These are phyloP conservation scores for Aspergillus carlsbadensis DNA, from an alignment of 495 filamentous ascomycete species.

Conservation along the genomic window DNA sequence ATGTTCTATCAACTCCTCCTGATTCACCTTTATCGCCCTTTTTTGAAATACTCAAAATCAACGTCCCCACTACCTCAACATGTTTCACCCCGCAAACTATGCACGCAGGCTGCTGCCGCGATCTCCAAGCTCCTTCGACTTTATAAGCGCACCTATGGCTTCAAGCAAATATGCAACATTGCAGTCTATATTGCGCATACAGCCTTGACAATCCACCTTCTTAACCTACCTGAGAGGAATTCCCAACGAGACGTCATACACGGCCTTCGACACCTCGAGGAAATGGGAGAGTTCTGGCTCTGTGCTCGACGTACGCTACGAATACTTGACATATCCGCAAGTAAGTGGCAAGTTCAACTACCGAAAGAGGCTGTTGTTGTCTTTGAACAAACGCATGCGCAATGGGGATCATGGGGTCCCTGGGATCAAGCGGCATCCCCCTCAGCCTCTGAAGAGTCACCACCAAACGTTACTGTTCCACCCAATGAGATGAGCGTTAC, in stretches of 20 bases:
- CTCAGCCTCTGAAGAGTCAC: constrained; percentile 32
- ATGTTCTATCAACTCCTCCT: constrained; percentile 98
- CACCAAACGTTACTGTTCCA: constrained; percentile 15
- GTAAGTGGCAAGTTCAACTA: constrained; percentile 83
- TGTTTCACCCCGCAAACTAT: constrained; percentile 87
- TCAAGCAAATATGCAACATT: constrained; percentile 92
- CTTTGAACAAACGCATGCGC: constrained; percentile 61
- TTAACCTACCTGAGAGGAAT: constrained; percentile 88
- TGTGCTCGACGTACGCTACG: constrained; percentile 82
- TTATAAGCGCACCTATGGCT: constrained; percentile 87
- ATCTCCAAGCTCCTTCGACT: constrained; percentile 90
- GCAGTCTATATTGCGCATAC: constrained; percentile 93
- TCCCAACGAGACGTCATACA: constrained; percentile 86
- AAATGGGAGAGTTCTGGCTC: constrained; percentile 93
- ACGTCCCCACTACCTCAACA: constrained; percentile 81
- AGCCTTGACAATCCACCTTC: constrained; percentile 89
- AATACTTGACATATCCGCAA: constrained; percentile 81
- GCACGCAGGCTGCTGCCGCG: constrained; percentile 80
- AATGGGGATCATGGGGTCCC: constrained; percentile 52
- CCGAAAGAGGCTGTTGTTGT: constrained; percentile 78
- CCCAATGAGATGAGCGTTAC: constrained; percentile 18
- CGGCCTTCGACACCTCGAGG: constrained; percentile 88
- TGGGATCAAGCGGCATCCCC: constrained; percentile 43
- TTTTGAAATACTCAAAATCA: constrained; percentile 81
- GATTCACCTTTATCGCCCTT: constrained; percentile 95